Evolutionary conservation across 768 basidiomycete species (phyloP).

Genomic region (Mycena crocata): DNA sequence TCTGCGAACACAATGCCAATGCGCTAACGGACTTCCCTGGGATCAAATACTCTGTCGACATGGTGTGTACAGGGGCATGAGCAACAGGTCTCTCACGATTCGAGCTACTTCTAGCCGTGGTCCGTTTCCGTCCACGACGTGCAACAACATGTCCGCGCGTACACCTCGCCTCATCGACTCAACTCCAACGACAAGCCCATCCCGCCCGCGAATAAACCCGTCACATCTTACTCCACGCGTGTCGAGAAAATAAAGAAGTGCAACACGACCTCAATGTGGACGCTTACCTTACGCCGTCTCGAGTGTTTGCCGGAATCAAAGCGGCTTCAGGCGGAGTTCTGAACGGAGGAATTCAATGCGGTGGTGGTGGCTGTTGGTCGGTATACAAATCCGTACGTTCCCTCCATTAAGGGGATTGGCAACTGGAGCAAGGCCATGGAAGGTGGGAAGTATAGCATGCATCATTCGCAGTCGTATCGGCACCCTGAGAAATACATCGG

Average conservation of each 20-base stretch:
- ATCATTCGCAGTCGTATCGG: conserved; percentile 48
- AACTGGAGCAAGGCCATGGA: conserved; percentile 39
- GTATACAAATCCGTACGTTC: conserved; percentile 43
- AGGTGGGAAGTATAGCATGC: conserved; percentile 27
- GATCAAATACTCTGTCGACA: conserved; percentile 27
- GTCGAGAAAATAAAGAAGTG: conserved; percentile 50
- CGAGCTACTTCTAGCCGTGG: conserved; percentile 19
- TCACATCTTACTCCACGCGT: conserved; percentile 48
- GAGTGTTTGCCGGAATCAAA: conserved; percentile 26
- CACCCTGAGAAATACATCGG: conserved; percentile 39
- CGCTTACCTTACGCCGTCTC: conserved; percentile 34
- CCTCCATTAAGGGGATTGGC: conserved; percentile 41
- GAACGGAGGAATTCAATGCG: conserved; percentile 46
- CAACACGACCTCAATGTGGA: conserved; percentile 31
- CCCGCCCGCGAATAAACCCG: neutral
- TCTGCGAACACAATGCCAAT: neutral
- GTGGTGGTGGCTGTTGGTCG: conserved; percentile 46
- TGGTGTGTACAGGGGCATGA: conserved; percentile 19
- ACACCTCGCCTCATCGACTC: conserved; percentile 42
- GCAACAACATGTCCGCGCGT: conserved; percentile 43
- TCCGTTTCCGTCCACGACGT: conserved; percentile 27
- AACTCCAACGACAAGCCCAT: conserved; percentile 41
- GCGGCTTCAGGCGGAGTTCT: conserved; percentile 35
- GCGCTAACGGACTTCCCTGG: conserved; percentile 25
- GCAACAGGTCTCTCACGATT: neutral